Conservation (phyloP, 441 rosid genomes). For the Corymbia citriodora region DNA sequence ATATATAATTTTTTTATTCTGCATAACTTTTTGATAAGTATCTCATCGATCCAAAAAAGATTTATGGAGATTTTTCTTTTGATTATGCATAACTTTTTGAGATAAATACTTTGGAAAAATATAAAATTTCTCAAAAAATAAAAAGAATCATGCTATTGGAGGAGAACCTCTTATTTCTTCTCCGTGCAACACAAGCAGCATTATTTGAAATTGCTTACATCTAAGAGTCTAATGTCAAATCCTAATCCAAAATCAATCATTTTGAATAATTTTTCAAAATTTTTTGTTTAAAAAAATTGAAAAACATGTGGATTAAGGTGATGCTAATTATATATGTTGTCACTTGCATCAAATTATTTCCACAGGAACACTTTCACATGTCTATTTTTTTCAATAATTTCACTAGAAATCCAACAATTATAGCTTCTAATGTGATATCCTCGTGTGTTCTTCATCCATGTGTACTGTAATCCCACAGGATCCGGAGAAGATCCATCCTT, state of each 20-base stretch:
- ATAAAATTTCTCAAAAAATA: background rate
- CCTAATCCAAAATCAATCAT: background rate
- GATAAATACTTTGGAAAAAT: background rate
- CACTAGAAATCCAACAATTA: background rate
- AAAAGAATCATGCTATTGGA: background rate
- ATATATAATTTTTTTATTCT: background rate
- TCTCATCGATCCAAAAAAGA: background rate
- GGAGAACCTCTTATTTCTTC: background rate
- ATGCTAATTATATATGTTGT: background rate
- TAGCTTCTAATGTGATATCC: background rate
- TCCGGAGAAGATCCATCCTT: slow-evolving; percentile 15
- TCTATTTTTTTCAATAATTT: background rate
- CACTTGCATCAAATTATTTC: background rate
- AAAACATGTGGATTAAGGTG: background rate
- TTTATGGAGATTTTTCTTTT: background rate
- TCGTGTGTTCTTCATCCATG: background rate
- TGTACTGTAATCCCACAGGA: slow-evolving; percentile 21
- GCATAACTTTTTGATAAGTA: background rate
- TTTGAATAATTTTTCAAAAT: background rate
- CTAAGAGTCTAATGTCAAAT: background rate
- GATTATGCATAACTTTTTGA: background rate
- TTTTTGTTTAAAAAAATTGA: background rate
- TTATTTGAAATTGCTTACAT: background rate
- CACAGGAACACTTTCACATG: background rate
- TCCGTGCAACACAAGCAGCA: background rate